Conservation (phyloP, 2,329 filamentous ascomycete genomes). For the Hypomyces perniciosus region DNA sequence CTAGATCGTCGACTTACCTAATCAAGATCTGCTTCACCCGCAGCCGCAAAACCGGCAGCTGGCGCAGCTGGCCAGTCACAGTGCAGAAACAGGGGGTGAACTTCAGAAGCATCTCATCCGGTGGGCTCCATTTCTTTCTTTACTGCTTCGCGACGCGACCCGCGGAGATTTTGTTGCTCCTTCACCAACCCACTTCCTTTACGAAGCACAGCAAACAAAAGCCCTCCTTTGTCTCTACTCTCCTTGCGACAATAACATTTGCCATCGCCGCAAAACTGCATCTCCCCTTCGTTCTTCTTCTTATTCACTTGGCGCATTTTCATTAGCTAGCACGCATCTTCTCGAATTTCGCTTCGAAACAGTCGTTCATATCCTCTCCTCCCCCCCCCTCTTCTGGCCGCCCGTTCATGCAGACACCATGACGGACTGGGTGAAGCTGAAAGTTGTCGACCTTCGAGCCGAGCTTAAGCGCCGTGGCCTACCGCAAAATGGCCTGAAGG, state of each 20-base stretch:
- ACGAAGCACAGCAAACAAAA: background rate
- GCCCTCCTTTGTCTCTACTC: background rate
- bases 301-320: background rate
- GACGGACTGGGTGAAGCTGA: slow-evolving; percentile 54
- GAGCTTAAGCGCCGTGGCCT: slow-evolving; percentile 70
- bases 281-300: background rate
- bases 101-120: slow-evolving; percentile 4
- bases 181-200: slow-evolving; percentile 1
- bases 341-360: background rate
- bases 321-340: background rate
- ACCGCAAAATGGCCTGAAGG: slow-evolving; percentile 62
- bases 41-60: slow-evolving; percentile 3
- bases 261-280: no score
- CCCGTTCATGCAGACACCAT: slow-evolving; percentile 26
- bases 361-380: slow-evolving; percentile 1
- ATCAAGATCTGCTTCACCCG: background rate
- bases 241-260: background rate
- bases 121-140: background rate
- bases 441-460: slow-evolving; percentile 68
- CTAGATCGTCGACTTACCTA: background rate
- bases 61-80: slow-evolving; percentile 3
- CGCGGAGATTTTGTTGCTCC: slow-evolving; percentile 3
- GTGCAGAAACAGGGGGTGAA: slow-evolving; percentile 2
- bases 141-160: slow-evolving; percentile 14
- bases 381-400: background rate